phyloP scores from a whole-genome alignment of 2,329 filamentous ascomycete species.

The Iodosphaeria phyllophila region DNA sequence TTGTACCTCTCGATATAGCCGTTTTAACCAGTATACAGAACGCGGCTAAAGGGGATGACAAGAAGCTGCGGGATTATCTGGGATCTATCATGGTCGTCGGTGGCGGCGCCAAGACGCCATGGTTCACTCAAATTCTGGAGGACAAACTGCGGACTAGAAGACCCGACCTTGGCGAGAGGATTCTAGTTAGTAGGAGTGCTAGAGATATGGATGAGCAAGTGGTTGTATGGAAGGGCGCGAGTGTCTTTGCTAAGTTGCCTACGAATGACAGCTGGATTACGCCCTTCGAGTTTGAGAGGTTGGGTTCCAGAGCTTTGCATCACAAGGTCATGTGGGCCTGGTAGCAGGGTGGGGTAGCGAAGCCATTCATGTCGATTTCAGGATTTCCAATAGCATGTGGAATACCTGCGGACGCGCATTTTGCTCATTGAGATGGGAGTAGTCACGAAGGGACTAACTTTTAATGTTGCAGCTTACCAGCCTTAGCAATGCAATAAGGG shows the following conservation, averaged over 20 bases:
- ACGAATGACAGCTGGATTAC: conserved; percentile 96
- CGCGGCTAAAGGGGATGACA: conserved; percentile 74
- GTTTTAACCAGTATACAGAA: conserved; percentile 81
- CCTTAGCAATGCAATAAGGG: too few relatives aligned
- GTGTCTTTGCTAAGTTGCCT: conserved; percentile 80
- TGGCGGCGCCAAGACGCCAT: conserved; percentile 62
- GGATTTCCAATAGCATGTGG: too few relatives aligned
- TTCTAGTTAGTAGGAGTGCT: conserved; percentile 51
- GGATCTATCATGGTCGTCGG: conserved; percentile 83
- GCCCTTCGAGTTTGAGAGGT: conserved; percentile 67
- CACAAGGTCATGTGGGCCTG: conserved; percentile 58
- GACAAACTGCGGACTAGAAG: conserved; percentile 53
- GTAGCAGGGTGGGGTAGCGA: too few relatives aligned
- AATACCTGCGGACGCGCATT: too few relatives aligned
- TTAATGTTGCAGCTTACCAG: too few relatives aligned
- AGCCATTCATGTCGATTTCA: too few relatives aligned
- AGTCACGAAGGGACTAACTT: too few relatives aligned
- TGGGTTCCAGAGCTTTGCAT: conserved; percentile 66
- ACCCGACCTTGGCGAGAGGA: conserved; percentile 39
- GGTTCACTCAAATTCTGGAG: conserved; percentile 69
- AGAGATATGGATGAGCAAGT: conserved; percentile 93
- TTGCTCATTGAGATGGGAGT: too few relatives aligned
- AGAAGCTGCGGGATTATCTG: conserved; percentile 78
- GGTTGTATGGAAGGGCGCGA: conserved; percentile 95
- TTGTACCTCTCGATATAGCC: conserved; percentile 71